Evolutionary conservation across 345 rosid genomes (phyloP), one percentile per base, ranked within the genome.

Genomic region (Cardamine occulta): DNA sequence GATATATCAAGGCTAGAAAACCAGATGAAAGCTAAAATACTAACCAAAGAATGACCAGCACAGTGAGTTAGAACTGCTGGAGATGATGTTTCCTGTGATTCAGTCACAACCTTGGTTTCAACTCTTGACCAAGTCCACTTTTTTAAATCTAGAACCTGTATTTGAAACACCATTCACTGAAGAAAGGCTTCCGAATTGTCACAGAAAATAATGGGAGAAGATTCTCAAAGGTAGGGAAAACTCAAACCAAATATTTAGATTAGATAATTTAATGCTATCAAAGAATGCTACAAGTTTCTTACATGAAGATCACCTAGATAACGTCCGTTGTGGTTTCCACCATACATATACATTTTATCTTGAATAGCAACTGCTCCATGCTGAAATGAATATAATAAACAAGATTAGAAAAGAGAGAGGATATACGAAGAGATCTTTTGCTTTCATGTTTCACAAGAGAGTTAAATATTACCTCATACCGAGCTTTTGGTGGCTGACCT

Each of bases 21-120:
- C 48, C 60, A 74, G 48, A 77, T 26, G 62, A 28, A 15, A 23
- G 47, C 31, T 51, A 47, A 52, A 37, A 49, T 21, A 87, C 97
- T 79, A 68, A 94, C 98, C 97, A 94, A 81, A 12, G 97, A 88
- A 88, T 89, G 98, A 79, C 98, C 97, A 68, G 98, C 93, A 82
- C 97, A 94, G 64, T 88, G 83, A 69, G 85, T 79, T 66, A 85
- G 56, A 28, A 74, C 70, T 65, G 84, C 73, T 39, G 82, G 83
- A 72, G 96, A 61, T 18, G 82, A 75, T 3, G 83, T 81, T 73
- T 89, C 91, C 55, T 70, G 76, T 19, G 91, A 79, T 69, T 85
- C 91, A 70, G 82, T 68, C 54, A 52, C 87, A 75, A 54, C 79
- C 83, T 88, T 89, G 59, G 86, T 85, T 78, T 87, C 90, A 74